Evolutionary conservation across 768 basidiomycete species (phyloP).

Genomic region (Trametes cinnabarina): DNA sequence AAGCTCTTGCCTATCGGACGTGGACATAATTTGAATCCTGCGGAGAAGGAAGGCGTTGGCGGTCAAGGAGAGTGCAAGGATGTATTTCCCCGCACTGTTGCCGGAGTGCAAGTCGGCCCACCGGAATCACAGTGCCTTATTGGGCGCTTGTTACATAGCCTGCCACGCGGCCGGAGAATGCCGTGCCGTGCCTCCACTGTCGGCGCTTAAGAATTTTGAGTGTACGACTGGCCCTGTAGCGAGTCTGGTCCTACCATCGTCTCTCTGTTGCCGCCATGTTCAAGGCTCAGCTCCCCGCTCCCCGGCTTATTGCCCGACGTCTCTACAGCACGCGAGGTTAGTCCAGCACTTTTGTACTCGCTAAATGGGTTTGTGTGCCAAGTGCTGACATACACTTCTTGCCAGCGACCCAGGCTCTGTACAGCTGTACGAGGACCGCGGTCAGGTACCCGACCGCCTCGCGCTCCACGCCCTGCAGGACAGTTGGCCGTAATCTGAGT

Average conservation of each 20-base stretch:
- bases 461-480: constrained; percentile 21
- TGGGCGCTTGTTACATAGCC: not conserved
- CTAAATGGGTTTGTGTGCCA: not conserved
- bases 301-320: constrained; percentile 48
- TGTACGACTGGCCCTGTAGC: constrained; percentile 1
- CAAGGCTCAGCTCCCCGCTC: constrained; percentile 45
- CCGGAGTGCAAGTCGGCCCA: constrained; percentile 1
- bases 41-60: not conserved
- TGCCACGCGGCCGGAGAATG: constrained; percentile 11
- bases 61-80: not conserved
- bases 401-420: constrained; percentile 27
- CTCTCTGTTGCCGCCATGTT: constrained; percentile 40
- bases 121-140: constrained; percentile 1
- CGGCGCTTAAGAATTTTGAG: constrained; percentile 13
- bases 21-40: constrained; percentile 36
- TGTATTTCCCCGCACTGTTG: constrained; percentile 6
- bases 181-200: constrained; percentile 16
- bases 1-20: constrained; percentile 67
- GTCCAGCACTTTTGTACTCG: not conserved
- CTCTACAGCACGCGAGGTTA: constrained; percentile 47
- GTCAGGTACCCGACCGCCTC: constrained; percentile 25
- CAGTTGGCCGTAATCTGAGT: constrained; percentile 22
- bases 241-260: not conserved
- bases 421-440: constrained; percentile 26
- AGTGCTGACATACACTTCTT: not conserved